phyloP scores from a whole-genome alignment of 2,329 filamentous ascomycete species.

The Penicillium palitans region DNA sequence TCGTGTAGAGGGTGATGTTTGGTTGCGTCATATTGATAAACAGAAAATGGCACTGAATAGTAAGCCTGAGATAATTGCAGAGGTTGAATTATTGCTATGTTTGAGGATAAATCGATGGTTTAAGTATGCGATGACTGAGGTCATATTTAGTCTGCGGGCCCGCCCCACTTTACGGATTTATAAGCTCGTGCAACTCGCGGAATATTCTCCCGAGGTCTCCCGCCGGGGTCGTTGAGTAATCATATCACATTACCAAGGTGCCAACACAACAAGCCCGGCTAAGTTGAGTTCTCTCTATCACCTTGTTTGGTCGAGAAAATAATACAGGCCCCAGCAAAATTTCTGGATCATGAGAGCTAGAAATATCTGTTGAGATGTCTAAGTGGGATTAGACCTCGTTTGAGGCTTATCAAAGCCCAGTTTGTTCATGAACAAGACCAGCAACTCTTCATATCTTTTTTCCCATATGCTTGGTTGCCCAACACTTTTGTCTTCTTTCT shows the following conservation, averaged over 20 bases:
- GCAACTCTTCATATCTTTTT: too few relatives aligned
- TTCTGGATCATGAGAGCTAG: neutral
- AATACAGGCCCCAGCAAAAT: neutral
- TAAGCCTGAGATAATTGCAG: neutral
- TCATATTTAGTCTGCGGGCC: neutral
- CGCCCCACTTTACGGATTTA: constrained; percentile 3
- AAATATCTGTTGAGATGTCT: neutral
- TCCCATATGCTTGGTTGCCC: too few relatives aligned
- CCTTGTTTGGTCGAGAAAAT: neutral
- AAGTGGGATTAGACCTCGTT: too few relatives aligned
- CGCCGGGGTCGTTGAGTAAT: neutral
- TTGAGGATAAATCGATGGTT: neutral
- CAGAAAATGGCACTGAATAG: neutral
- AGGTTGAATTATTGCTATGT: neutral
- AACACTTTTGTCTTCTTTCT: too few relatives aligned
- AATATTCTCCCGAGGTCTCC: neutral
- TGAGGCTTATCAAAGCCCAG: too few relatives aligned
- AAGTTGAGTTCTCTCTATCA: neutral
- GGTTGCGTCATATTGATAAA: constrained; percentile 41
- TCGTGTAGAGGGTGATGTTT: constrained; percentile 78
- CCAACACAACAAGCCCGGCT: neutral
- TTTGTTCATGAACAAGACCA: too few relatives aligned
- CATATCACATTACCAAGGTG: neutral
- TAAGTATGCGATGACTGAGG: neutral
- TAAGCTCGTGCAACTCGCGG: constrained; percentile 3